Percentiles rank a stretch among this genome's conserved stretches.
phyloP scores from a whole-genome alignment of 805 yeast genomes.

The Sungouiella blattae region DNA sequence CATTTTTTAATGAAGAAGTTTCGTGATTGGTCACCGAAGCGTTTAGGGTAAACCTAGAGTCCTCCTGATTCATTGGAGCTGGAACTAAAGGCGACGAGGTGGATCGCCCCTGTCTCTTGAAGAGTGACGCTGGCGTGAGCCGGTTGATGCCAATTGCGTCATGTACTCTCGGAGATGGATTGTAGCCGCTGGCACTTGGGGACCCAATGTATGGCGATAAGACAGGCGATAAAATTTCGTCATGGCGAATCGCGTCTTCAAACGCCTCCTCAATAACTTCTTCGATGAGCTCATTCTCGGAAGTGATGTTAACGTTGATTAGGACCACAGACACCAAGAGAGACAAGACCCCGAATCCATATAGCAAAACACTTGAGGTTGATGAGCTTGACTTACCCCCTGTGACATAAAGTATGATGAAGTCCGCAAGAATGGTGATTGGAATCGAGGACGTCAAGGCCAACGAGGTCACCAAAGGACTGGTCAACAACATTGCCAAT shows the following conservation, averaged over 20 bases:
- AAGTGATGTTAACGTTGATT: constrained; percentile 40
- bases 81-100: constrained; percentile 1
- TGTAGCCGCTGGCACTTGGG: constrained; percentile 3
- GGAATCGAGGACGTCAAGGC: constrained; percentile 54
- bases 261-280: constrained; percentile 47
- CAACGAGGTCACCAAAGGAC: constrained; percentile 50
- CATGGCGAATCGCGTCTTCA: constrained; percentile 44
- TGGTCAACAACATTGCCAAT: constrained; percentile 50
- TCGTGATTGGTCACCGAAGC: constrained; percentile 4
- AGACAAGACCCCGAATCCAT: constrained; percentile 45
- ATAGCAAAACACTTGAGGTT: constrained; percentile 25
- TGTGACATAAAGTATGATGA: constrained; percentile 25
- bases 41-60: constrained; percentile 17
- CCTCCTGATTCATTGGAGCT: constrained; percentile 5
- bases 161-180: neutral
- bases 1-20: constrained; percentile 6
- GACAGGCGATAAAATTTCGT: constrained; percentile 44
- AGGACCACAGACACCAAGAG: constrained; percentile 46
- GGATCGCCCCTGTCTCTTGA: constrained; percentile 12
- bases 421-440: constrained; percentile 48
- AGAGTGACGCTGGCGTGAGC: constrained; percentile 2
- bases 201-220: constrained; percentile 41
- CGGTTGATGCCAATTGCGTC: constrained; percentile 8
- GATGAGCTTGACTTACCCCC: constrained; percentile 15
- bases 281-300: constrained; percentile 44